Evolutionary conservation across 2,329 filamentous ascomycete genomes (phyloP), one percentile per base, ranked within the genome.

Genomic region (Aspergillus japonicus): DNA sequence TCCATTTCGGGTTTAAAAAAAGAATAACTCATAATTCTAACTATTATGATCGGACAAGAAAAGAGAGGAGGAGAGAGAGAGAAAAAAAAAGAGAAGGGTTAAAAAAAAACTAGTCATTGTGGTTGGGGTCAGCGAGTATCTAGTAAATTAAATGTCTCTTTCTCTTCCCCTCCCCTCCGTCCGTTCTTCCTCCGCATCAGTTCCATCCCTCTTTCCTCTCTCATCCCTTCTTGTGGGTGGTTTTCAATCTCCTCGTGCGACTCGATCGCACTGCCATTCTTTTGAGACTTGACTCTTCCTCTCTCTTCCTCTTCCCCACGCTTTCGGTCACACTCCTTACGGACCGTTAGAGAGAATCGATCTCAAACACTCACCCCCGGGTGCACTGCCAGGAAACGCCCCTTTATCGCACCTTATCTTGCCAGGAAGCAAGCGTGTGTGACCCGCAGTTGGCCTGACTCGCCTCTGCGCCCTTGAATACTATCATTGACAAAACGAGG

Each of bases 221-320:
- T 19, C 6, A 35, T 56, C 53, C 54, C 57, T 62, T 61, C 58
- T 54, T 56, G 29, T 59, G 62, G 58, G 58, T 60, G 64, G 60
- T 52, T 60, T 33, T 60, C 57, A 49, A 52, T 44, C 50, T 60
- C 64, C 60, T 61, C 63, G 70, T 73, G 71, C 66, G 67, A 55
- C 50, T 63, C 23, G 49, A 52, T 68, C 62, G 69, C 71, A 69
- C 66, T 58, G 70, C 66, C 71, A 64, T 64, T 72, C 71, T 50
- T 71, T 70, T 57, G 26, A 21, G n/a, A 29, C 16, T n/a, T 44
- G 39, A 44, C 0, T 8, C 39, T 16, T 5, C 16, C 39, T 19
- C 39, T 44, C 16, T 35, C 4, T 47, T 56, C 33, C 21, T 42
- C 47, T 47, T 54, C 56, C 44, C 23, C 61, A 39, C 57, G 39